A percentile compares a stretch with the other conserved stretches of the same genome.
Conservation (phyloP, 306 rosid species). For the Calophaca sinica region DNA sequence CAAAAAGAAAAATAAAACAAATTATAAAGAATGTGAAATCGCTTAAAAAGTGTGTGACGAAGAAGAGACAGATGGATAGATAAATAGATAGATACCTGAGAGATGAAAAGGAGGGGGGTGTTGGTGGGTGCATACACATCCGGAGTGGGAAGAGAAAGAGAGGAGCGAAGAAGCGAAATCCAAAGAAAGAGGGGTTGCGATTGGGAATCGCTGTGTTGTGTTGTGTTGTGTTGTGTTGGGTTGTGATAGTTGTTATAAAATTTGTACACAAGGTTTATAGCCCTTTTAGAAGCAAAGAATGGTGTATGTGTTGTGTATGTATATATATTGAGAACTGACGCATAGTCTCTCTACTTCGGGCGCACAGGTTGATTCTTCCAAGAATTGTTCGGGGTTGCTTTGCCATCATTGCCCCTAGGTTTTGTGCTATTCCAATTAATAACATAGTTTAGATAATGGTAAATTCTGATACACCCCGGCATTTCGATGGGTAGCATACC, state of each 20-base stretch:
- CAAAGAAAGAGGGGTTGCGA: constrained; percentile 44
- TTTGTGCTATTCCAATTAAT: constrained; percentile 4
- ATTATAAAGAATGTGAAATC: not conserved
- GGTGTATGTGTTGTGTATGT: not conserved
- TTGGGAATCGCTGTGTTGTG: constrained; percentile 48
- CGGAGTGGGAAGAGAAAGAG: constrained; percentile 43
- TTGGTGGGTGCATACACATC: constrained; percentile 61
- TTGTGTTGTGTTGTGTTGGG: too few species aligned
- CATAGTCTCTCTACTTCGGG: constrained; percentile 7
- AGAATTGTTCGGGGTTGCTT: constrained; percentile 7
- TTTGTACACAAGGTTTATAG: constrained; percentile 1
- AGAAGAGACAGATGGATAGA: not conserved
- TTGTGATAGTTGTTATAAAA: not conserved
- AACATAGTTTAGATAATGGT: not conserved
- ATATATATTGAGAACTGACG: constrained; percentile 41
- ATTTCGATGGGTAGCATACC: too few species aligned
- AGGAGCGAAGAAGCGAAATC: constrained; percentile 20
- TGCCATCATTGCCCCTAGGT: constrained; percentile 24
- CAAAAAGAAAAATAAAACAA: not conserved
- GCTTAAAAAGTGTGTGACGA: not conserved
- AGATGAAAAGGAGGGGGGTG: constrained; percentile 54
- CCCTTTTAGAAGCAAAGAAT: constrained; percentile 45
- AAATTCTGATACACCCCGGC: too few species aligned
- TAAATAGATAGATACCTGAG: constrained; percentile 53
- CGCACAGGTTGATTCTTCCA: not conserved